Evolutionary conservation across 495 filamentous ascomycete species (phyloP).

Genomic region (Neurospora discreta): DNA sequence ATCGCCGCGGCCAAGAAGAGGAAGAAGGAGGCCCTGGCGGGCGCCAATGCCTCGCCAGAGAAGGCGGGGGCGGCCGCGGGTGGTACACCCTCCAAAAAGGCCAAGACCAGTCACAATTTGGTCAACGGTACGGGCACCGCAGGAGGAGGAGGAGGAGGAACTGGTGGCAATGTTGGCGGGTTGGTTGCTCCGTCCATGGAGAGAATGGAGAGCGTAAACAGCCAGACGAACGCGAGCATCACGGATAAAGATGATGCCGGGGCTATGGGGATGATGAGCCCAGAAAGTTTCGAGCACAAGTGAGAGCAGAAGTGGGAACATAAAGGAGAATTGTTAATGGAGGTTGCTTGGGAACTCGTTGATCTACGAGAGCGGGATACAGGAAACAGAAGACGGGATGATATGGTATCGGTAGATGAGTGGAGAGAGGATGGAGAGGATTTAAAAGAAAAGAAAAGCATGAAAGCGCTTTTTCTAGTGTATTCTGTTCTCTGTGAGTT

Average conservation of each 20-base stretch:
- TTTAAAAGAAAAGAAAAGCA: neutral
- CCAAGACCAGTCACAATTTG: constrained; percentile 2
- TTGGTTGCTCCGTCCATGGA: constrained; percentile 29
- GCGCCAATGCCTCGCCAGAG: constrained; percentile 26
- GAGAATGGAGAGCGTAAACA: constrained; percentile 38
- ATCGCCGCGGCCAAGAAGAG: constrained; percentile 65
- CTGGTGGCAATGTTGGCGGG: neutral
- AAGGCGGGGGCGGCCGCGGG: constrained; percentile 17
- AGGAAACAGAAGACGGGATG: neutral
- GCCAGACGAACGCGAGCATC: constrained; percentile 38
- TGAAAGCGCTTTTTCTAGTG: neutral
- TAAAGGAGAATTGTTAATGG: neutral
- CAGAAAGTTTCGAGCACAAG: constrained; percentile 46
- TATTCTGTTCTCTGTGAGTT: neutral
- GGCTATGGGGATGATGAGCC: constrained; percentile 51
- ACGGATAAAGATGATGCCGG: constrained; percentile 42
- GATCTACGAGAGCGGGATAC: neutral
- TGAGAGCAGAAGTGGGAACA: constrained; percentile 1
- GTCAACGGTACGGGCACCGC: constrained; percentile 4
- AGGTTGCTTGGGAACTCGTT: neutral
- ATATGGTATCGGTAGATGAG: neutral
- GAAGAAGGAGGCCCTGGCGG: constrained; percentile 44
- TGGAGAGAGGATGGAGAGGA: neutral
- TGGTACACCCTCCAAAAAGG: constrained; percentile 30
- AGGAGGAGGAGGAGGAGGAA: neutral